A percentile compares a stretch with the other conserved stretches of the same genome.
phyloP scores from a whole-genome alignment of 208 protist genomes.

The Crithidia acanthocephali region DNA sequence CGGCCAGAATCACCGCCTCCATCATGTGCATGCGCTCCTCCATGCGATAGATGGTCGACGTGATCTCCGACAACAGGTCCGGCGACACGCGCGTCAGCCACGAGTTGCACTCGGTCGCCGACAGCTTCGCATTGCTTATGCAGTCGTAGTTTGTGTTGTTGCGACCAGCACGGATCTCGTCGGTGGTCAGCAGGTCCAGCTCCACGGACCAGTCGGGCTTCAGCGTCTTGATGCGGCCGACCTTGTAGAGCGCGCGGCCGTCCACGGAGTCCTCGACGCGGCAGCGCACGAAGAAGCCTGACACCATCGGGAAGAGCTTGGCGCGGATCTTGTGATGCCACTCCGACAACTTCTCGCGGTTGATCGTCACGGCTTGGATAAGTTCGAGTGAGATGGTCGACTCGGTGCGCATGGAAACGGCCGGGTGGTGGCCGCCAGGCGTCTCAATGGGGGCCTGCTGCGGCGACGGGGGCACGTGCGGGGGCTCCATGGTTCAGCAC shows the following conservation, averaged over 20 bases:
- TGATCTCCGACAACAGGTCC: slow-evolving; percentile 58
- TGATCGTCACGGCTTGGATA: slow-evolving; percentile 86
- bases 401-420: slow-evolving; percentile 60
- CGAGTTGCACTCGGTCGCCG: slow-evolving; percentile 71
- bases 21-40: slow-evolving; percentile 85
- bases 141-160: slow-evolving; percentile 94
- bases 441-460: slow-evolving; percentile 59
- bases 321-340: slow-evolving; percentile 93
- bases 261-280: slow-evolving; percentile 90
- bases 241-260: slow-evolving; percentile 89
- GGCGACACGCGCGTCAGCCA: slow-evolving; percentile 74
- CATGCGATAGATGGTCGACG: slow-evolving; percentile 70
- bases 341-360: slow-evolving; percentile 90
- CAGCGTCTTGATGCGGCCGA: slow-evolving; percentile 88
- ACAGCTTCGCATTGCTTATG: slow-evolving; percentile 90
- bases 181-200: slow-evolving; percentile 85
- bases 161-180: slow-evolving; percentile 75
- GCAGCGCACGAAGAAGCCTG: slow-evolving; percentile 92
- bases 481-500: slow-evolving; percentile 70
- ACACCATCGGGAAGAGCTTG: slow-evolving; percentile 79
- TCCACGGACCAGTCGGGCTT: slow-evolving; percentile 92
- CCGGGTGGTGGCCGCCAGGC: slow-evolving; percentile 45
- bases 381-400: slow-evolving; percentile 70
- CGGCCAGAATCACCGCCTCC: slow-evolving; percentile 75
- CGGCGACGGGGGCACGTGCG: slow-evolving; percentile 74